Conservation (phyloP, 73 alveolate genomes). For the Paraurostyla sp. region DNA sequence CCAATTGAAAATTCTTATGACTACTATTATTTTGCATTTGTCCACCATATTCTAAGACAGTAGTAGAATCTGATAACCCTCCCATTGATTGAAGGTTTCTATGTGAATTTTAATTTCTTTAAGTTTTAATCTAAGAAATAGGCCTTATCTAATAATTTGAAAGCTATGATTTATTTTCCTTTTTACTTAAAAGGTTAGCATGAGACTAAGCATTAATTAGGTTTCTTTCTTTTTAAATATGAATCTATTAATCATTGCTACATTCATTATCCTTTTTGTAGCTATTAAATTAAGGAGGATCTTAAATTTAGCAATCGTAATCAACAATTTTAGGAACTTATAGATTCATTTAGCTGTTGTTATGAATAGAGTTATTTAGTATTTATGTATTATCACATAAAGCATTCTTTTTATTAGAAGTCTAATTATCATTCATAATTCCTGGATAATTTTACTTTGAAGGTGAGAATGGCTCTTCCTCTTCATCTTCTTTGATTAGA, state of each 20-base stretch:
- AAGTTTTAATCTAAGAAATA: neutral
- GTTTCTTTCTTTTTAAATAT: neutral
- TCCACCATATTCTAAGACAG: neutral
- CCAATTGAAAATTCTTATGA: neutral
- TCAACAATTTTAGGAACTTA: neutral
- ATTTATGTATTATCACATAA: neutral
- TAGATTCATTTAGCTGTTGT: neutral
- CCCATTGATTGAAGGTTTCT: neutral
- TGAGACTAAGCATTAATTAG: slow-evolving; percentile 15
- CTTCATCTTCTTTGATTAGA: slow-evolving; percentile 30
- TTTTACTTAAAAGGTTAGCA: neutral
- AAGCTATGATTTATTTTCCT: neutral
- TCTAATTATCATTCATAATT: neutral
- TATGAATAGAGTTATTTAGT: neutral
- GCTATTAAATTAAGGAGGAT: slow-evolving; percentile 26
- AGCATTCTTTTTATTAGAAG: neutral
- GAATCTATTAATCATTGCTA: neutral
- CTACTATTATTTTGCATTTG: neutral
- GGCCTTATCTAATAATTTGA: neutral
- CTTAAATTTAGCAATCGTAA: neutral
- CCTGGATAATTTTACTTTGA: neutral
- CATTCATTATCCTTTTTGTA: neutral
- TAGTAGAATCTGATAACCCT: slow-evolving; percentile 3
- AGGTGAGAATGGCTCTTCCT: slow-evolving; percentile 45
- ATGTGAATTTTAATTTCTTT: neutral